These are phyloP conservation scores for Carnegiea gigantea DNA, from an alignment of 179 eudicot species.

Conservation along the genomic window DNA sequence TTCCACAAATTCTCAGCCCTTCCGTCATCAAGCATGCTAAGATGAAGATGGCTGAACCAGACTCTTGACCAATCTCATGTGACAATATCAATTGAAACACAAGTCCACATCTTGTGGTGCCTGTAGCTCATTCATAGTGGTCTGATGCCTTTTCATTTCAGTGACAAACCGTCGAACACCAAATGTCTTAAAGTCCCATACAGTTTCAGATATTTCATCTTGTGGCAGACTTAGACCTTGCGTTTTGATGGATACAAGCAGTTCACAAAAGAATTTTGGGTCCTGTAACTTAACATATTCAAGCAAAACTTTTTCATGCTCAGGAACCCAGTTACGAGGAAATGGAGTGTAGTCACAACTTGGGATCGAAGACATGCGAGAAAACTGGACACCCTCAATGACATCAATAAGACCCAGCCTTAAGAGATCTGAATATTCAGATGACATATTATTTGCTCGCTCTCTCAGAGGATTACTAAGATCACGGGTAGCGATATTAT, in stretches of 20 bases:
- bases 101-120: background rate
- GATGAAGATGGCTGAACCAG: background rate
- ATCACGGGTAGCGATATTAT: constrained; percentile 74
- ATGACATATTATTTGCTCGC: constrained; percentile 47
- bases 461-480: constrained; percentile 77
- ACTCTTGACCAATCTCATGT: background rate
- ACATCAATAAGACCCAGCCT: constrained; percentile 83
- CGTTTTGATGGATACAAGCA: constrained; percentile 52
- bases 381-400: constrained; percentile 87
- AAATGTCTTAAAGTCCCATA: constrained; percentile 76
- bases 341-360: constrained; percentile 88
- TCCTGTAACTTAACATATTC: constrained; percentile 81
- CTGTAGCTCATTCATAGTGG: constrained; percentile 1
- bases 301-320: constrained; percentile 66
- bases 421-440: constrained; percentile 74
- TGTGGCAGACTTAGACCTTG: constrained; percentile 63
- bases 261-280: constrained; percentile 67
- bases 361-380: constrained; percentile 82
- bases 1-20: background rate
- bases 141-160: constrained; percentile 10
- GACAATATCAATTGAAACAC: background rate
- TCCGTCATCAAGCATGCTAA: background rate
- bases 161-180: constrained; percentile 39
- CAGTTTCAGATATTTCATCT: constrained; percentile 67
- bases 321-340: constrained; percentile 85